Evolutionary conservation across 148 eudicot genomes (phyloP), one percentile per base, ranked within the genome.

Genomic region (Chenopodium formosanum): DNA sequence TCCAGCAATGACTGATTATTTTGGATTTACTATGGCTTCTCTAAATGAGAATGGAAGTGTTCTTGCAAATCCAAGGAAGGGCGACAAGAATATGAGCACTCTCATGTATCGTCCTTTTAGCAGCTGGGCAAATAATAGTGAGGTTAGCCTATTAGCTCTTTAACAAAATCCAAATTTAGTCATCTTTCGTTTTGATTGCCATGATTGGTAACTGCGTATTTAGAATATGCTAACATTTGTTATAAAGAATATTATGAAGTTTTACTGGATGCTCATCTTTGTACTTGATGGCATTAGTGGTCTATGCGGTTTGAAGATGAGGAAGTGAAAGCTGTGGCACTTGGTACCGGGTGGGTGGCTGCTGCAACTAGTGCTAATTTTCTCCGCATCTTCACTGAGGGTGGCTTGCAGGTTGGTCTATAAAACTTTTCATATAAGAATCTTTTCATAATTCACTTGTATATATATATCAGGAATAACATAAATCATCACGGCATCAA

Each of bases 71-170:
- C 95, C 90, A 37, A 86, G 91, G 89, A 97, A 92, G 85, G 98
- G 94, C 16, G 97, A 92, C 80, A 94, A 97, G 89, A 87, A 88
- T 84, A 74, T 91, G 91, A 97, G 99, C 83, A 94, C 97, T 75
- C 91, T 97, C 64, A 97, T 97, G 99, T 97, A 94, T 89, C 94
- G 99, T 44, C 99, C 99, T 25, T 97, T 97, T 83, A 90, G 91
- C 83, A 94, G 95, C 83, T 97, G 99, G 99, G 99, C 98, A 81
- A 94, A 90, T 80, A 97, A 97, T 74, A 97, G 99, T 58, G 98
- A 97, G 98, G 99, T 97, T 32, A 31, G 89, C 74, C 79, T 20
- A 50, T 77, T 72, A 27, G 78, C n/a, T 23, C 73, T 73, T 58
- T 53, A 2, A 6, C 32, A 63, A 32, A 78, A 16, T 44, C 82